A percentile compares a stretch with the other conserved stretches of the same genome.
Conservation (phyloP, 1,284 basidiomycete species). For the Mycena citricolor region DNA sequence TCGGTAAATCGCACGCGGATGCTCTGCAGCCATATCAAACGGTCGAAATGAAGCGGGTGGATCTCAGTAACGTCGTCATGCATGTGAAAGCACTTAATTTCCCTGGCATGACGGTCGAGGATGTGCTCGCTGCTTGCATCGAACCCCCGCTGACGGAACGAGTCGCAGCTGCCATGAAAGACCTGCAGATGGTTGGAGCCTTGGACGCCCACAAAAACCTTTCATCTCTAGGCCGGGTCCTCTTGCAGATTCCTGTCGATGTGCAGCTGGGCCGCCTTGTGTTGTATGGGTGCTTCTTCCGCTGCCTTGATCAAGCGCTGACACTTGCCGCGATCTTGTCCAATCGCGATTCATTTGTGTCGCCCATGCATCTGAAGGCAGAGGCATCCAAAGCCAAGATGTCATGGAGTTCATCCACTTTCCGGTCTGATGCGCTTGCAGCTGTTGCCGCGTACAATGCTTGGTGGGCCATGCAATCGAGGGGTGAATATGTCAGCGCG, state of each 20-base stretch:
- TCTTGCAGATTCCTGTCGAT: constrained; percentile 89
- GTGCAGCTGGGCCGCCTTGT: constrained; percentile 89
- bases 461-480: constrained; percentile 75
- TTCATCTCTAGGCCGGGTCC: constrained; percentile 85
- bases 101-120: constrained; percentile 83
- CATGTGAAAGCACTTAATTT: constrained; percentile 97
- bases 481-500: constrained; percentile 61
- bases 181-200: constrained; percentile 86
- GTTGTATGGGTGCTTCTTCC: constrained; percentile 91
- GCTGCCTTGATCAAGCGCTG: constrained; percentile 87
- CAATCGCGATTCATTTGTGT: constrained; percentile 89
- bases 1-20: constrained; percentile 66
- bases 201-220: constrained; percentile 78
- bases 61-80: constrained; percentile 91
- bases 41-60: constrained; percentile 96
- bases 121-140: constrained; percentile 84
- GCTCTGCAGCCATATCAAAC: constrained; percentile 81
- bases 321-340: constrained; percentile 90
- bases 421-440: constrained; percentile 86
- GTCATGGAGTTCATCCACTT: constrained; percentile 78
- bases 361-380: constrained; percentile 69
- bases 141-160: constrained; percentile 86
- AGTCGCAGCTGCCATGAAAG: constrained; percentile 79
- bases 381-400: constrained; percentile 74
- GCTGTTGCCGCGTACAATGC: constrained; percentile 80